phyloP scores from a whole-genome alignment of 2,329 filamentous ascomycete species.

The Exserohilum turcica region DNA sequence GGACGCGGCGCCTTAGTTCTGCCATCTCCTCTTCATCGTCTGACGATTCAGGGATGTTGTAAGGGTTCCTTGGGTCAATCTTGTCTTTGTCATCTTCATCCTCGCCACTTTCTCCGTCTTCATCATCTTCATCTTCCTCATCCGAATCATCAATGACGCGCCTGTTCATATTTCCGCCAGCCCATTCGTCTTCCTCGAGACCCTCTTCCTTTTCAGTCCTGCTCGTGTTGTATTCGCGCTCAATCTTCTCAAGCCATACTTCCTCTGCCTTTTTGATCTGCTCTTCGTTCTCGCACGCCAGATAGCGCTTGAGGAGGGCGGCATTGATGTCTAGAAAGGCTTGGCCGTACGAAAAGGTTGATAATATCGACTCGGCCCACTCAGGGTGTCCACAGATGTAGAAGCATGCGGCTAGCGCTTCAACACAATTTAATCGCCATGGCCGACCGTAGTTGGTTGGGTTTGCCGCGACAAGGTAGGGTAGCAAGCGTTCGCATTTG shows the following conservation, averaged over 20 bases:
- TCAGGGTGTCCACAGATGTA: slow-evolving; percentile 89
- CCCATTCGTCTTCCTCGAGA: slow-evolving; percentile 76
- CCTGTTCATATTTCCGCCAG: slow-evolving; percentile 85
- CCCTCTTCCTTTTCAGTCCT: slow-evolving; percentile 66
- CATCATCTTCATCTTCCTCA: slow-evolving; percentile 57
- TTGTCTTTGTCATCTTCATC: slow-evolving; percentile 51
- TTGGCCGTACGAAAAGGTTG: slow-evolving; percentile 84
- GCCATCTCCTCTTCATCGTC: slow-evolving; percentile 92
- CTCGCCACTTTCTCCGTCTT: slow-evolving; percentile 50
- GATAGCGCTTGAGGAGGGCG: slow-evolving; percentile 80
- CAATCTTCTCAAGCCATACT: slow-evolving; percentile 86
- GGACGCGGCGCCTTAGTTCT: slow-evolving; percentile 84
- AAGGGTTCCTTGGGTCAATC: slow-evolving; percentile 66
- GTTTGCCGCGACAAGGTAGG: slow-evolving; percentile 95
- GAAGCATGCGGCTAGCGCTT: slow-evolving; percentile 90
- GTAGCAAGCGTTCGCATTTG: slow-evolving; percentile 81
- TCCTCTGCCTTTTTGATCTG: slow-evolving; percentile 83
- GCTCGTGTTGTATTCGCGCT: slow-evolving; percentile 85
- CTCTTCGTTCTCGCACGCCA: slow-evolving; percentile 79
- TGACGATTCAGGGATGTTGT: slow-evolving; percentile 72
- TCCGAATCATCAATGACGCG: slow-evolving; percentile 52
- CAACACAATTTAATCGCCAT: slow-evolving; percentile 93
- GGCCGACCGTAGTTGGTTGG: slow-evolving; percentile 96
- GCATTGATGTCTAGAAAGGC: slow-evolving; percentile 92
- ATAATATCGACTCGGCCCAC: slow-evolving; percentile 84